Base-by-base conservation (phyloP, 2,329 filamentous ascomycete genomes). In the Paradendryphiella salina region DNA sequence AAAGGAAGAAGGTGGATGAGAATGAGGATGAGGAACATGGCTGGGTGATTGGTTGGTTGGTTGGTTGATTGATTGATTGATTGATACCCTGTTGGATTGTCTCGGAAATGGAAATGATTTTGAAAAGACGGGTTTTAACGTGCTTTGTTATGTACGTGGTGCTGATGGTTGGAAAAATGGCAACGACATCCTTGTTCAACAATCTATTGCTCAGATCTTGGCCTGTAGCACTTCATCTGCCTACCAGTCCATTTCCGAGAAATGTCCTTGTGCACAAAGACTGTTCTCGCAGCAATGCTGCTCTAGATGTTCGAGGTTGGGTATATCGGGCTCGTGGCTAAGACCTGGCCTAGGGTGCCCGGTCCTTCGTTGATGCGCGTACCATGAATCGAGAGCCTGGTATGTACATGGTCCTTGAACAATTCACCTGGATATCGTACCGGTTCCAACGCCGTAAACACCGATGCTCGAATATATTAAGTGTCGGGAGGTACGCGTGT, bases 391-490 rank as follows among this genome's bases (percentile, higher is more conserved):
- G 34, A n/a, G n/a, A 36, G 8, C 14, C 15, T 42, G 18, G 13
- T 37, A 42, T 47, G 11, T 46, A 47, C 48, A 42, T 28, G 23
- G 41, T 38, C 15, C 26, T 13, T 13, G 26, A 23, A 31, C 5
- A 5, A 21, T 37, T 18, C 10, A 14, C 39, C 4, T 28, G 14
- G 20, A 34, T 40, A n/a, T 23, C 36, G 9, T 34, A 17, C 36
- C 35, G n/a, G 10, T 13, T 8, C 20, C 31, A 51, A 51, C 48
- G 48, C 48, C 48, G 21, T 34, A 11, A 56, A 59, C 55, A 44
- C 56, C 55, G 8, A 50, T 59, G 55, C 50, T 48, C 8, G 32
- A 46, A 48, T 48, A 28, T 36, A 20, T 50, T 21, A 50, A 21
- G 13, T 33, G 32, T 38, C 34, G 20, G 23, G 20, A 18, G 8